Conservation (phyloP, 306 rosid genomes). For the Betula pendula region DNA sequence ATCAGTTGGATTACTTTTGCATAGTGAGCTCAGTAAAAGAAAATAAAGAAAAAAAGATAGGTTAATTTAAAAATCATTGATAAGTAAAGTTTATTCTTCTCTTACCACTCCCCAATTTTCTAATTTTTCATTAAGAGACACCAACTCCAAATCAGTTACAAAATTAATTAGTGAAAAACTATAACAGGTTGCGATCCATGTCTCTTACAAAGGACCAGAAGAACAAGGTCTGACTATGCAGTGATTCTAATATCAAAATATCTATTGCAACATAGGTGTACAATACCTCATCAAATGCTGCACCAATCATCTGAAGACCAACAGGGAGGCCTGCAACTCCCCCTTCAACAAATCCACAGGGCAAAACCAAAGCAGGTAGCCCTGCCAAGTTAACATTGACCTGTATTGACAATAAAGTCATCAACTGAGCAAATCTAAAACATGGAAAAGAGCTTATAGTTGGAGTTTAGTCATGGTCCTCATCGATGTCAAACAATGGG, state of each 20-base stretch:
- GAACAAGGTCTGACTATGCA: neutral
- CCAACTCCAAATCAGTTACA: neutral
- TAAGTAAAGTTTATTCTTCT: neutral
- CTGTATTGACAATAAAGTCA: conserved; percentile 32
- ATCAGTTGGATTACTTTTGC: neutral
- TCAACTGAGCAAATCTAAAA: neutral
- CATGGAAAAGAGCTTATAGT: conserved; percentile 5
- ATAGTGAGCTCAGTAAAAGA: no score
- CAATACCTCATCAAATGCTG: conserved; percentile 88
- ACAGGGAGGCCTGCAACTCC: conserved; percentile 89
- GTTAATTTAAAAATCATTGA: no score
- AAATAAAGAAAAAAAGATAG: neutral
- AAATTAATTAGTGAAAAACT: neutral
- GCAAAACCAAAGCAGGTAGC: conserved; percentile 91
- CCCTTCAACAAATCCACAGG: conserved; percentile 88
- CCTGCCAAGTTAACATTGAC: conserved; percentile 98
- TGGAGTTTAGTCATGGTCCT: conserved; percentile 5
- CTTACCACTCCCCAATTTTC: neutral
- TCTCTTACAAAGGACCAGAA: neutral
- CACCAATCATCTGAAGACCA: conserved; percentile 94
- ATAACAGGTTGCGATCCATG: neutral
- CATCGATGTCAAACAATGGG: neutral
- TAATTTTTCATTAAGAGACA: neutral
- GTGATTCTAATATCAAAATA: conserved; percentile 16
- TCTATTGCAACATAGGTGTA: conserved; percentile 12